Percentiles rank a stretch among this genome's conserved stretches.
phyloP scores from a whole-genome alignment of 768 basidiomycete genomes.

The Termitomyces heimii region DNA sequence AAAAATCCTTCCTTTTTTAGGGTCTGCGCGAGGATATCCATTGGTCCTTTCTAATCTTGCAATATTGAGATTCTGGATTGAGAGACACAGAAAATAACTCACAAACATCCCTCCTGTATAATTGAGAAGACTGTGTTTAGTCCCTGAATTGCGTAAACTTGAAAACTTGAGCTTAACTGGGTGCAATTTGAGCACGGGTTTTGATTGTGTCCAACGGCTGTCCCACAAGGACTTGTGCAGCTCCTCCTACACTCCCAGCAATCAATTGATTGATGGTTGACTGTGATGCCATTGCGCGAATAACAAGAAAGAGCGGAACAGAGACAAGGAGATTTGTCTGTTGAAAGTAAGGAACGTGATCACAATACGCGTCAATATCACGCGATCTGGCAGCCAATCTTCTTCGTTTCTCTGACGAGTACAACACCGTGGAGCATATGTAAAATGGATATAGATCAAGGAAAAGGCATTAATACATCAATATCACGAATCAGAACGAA shows the following conservation, averaged over 20 bases:
- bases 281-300: slow-evolving; percentile 20
- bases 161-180: slow-evolving; percentile 43
- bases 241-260: slow-evolving; percentile 89
- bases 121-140: not conserved
- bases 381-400: slow-evolving; percentile 3
- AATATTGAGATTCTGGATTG: not conserved
- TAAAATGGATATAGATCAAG: no score
- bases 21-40: slow-evolving; percentile 85
- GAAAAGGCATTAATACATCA: not conserved
- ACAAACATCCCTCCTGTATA: slow-evolving; percentile 81
- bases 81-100: slow-evolving; percentile 24
- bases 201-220: slow-evolving; percentile 89
- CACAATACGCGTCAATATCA: slow-evolving; percentile 6
- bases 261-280: slow-evolving; percentile 76
- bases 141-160: slow-evolving; percentile 1
- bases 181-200: slow-evolving; percentile 83
- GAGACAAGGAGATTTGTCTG: not conserved
- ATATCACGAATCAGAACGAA: not conserved
- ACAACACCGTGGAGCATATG: not conserved
- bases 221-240: slow-evolving; percentile 91
- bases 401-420: not conserved
- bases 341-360: not conserved
- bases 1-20: slow-evolving; percentile 85
- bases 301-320: not conserved
- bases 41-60: slow-evolving; percentile 71